Percentiles rank a stretch among this genome's conserved stretches.
These are phyloP conservation scores for Kazachstania sp. DNA, from an alignment of 1,139 yeast genomes.

Conservation along the genomic window DNA sequence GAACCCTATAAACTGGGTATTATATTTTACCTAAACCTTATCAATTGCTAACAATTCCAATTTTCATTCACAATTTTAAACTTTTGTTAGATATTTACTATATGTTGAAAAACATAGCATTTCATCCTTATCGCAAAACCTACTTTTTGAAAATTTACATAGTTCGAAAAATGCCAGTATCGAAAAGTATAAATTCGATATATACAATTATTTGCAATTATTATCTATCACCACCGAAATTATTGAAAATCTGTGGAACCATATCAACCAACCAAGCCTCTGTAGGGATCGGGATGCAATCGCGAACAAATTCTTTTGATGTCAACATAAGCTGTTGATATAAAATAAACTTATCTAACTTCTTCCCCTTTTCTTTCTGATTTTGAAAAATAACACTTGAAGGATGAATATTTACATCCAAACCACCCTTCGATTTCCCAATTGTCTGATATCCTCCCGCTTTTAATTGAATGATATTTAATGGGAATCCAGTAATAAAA, in stretches of 20 bases:
- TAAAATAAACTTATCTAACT: constrained; percentile 61
- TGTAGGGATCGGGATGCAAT: constrained; percentile 64
- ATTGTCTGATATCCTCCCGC: constrained; percentile 55
- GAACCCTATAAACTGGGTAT: too few relatives aligned
- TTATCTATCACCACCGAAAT: neutral
- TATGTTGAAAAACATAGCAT: neutral
- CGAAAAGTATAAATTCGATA: too few relatives aligned
- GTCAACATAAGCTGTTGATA: constrained; percentile 85
- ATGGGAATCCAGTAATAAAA: constrained; percentile 73
- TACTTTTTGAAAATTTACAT: neutral
- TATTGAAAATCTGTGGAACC: constrained; percentile 43
- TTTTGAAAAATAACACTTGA: constrained; percentile 35
- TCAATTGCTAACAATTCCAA: too few relatives aligned
- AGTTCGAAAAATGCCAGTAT: too few relatives aligned
- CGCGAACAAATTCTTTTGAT: constrained; percentile 81
- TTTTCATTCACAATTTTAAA: too few relatives aligned
- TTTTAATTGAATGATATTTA: constrained; percentile 64
- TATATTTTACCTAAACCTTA: too few relatives aligned
- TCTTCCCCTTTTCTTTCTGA: constrained; percentile 38
- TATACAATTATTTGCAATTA: neutral
- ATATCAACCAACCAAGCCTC: constrained; percentile 52
- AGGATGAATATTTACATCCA: constrained; percentile 69
- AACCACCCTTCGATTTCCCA: constrained; percentile 22
- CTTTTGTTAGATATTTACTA: neutral
- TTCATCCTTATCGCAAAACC: neutral